Evolutionary conservation across 768 basidiomycete species (phyloP).

Genomic region (Suillus tomentosus): DNA sequence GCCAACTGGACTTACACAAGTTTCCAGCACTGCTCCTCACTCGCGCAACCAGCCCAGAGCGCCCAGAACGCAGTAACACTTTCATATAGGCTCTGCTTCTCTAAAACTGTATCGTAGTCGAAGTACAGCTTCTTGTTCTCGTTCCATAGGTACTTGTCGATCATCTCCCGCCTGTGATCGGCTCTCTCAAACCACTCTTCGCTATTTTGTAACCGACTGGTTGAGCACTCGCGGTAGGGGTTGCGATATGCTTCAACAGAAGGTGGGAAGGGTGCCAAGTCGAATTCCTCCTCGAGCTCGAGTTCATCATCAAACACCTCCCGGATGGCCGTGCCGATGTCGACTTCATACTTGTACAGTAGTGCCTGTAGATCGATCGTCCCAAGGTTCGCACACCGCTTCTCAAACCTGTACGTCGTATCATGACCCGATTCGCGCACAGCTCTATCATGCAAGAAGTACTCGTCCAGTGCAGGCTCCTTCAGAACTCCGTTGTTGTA

Average conservation of each 20-base stretch:
- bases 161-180: constrained; percentile 76
- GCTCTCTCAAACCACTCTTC: constrained; percentile 95
- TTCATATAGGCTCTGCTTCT: constrained; percentile 93
- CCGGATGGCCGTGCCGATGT: constrained; percentile 96
- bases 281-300: constrained; percentile 90
- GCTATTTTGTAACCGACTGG: constrained; percentile 63
- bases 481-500: constrained; percentile 85
- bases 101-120: constrained; percentile 92
- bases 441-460: constrained; percentile 95
- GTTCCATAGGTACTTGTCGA: constrained; percentile 96
- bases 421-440: constrained; percentile 97
- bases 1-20: constrained; percentile 69
- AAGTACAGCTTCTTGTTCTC: constrained; percentile 93
- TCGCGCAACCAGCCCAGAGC: constrained; percentile 96
- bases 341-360: constrained; percentile 97
- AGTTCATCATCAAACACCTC: constrained; percentile 94
- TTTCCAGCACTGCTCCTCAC: constrained; percentile 92
- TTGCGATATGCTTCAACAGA: constrained; percentile 69
- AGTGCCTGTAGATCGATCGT: constrained; percentile 96
- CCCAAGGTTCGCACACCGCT: constrained; percentile 94
- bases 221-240: constrained; percentile 60
- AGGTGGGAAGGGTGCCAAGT: constrained; percentile 89
- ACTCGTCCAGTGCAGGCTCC: constrained; percentile 92
- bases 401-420: constrained; percentile 96
- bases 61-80: constrained; percentile 97